Percentiles rank a stretch among this genome's conserved stretches.
Conservation (phyloP, 495 filamentous ascomycete genomes). For the Hypoxylon subgilvum region DNA sequence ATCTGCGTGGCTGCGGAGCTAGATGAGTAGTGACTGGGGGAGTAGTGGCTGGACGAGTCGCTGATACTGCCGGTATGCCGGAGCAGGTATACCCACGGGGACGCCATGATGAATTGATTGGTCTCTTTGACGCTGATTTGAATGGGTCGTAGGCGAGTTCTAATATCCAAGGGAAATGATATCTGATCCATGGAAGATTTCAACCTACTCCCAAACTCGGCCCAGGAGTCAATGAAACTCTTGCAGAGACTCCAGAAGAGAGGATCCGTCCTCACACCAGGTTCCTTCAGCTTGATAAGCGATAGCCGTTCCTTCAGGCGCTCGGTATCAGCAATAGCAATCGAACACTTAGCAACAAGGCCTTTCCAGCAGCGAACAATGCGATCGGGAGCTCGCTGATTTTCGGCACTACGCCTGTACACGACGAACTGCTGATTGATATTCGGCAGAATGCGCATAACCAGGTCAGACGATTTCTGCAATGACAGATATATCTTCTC, state of each 20-base stretch:
- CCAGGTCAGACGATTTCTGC: slow-evolving; percentile 67
- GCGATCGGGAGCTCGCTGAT: slow-evolving; percentile 52
- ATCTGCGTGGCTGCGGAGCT: slow-evolving; percentile 39
- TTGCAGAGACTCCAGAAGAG: slow-evolving; percentile 85
- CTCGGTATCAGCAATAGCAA: slow-evolving; percentile 70
- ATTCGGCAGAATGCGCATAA: slow-evolving; percentile 68
- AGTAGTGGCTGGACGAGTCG: slow-evolving; percentile 42
- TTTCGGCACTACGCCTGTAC: slow-evolving; percentile 51
- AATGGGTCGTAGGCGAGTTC: slow-evolving; percentile 73
- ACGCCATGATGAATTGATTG: slow-evolving; percentile 71
- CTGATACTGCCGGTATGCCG: slow-evolving; percentile 36
- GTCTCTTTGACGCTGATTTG: slow-evolving; percentile 79
- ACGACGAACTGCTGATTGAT: slow-evolving; percentile 67
- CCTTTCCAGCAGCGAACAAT: slow-evolving; percentile 69
- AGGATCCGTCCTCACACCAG: slow-evolving; percentile 72
- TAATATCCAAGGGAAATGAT: slow-evolving; percentile 68
- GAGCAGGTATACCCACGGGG: slow-evolving; percentile 71
- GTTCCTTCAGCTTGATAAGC: slow-evolving; percentile 84
- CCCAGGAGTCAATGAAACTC: slow-evolving; percentile 75
- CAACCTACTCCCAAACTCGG: slow-evolving; percentile 72
- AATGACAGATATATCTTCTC: slow-evolving; percentile 79
- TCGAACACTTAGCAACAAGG: slow-evolving; percentile 68
- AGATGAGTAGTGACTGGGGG: slow-evolving; percentile 40
- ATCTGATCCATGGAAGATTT: slow-evolving; percentile 67
- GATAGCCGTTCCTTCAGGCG: slow-evolving; percentile 71